A percentile compares a stretch with the other conserved stretches of the same genome.
These are phyloP conservation scores for Linum usitatissimum DNA, from an alignment of 345 rosid genomes.

Conservation along the genomic window DNA sequence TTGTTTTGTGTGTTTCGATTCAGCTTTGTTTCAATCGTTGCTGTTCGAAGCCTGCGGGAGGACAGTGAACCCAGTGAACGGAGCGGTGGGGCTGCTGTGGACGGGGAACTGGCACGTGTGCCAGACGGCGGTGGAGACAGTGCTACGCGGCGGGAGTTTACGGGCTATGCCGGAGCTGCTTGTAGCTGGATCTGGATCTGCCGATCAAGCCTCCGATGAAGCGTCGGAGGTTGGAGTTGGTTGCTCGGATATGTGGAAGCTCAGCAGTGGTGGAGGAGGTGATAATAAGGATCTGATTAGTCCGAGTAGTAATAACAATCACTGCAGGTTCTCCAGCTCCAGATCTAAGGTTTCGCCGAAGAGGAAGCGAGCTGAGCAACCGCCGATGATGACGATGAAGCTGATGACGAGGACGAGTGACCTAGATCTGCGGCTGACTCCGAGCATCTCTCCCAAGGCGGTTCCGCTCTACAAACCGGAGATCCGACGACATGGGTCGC, in stretches of 20 bases:
- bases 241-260: conserved; percentile 43
- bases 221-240: conserved; percentile 47
- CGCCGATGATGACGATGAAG: conserved; percentile 11
- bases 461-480: conserved; percentile 18
- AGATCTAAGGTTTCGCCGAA: conserved; percentile 49
- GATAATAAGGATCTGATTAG: conserved; percentile 12
- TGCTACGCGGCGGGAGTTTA: conserved; percentile 66
- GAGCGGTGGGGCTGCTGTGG: conserved; percentile 89
- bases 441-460: conserved; percentile 22
- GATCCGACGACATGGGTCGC: conserved; percentile 40
- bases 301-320: conserved; percentile 24
- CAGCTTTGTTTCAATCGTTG: conserved; percentile 84
- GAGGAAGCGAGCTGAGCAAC: conserved; percentile 36
- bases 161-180: conserved; percentile 60
- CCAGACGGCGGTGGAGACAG: conserved; percentile 85
- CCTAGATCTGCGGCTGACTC: conserved; percentile 57
- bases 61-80: conserved; percentile 92
- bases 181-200: conserved; percentile 20
- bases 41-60: conserved; percentile 90
- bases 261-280: neutral
- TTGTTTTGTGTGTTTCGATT: neutral
- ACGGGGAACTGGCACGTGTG: conserved; percentile 85
- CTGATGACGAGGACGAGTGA: conserved; percentile 24
- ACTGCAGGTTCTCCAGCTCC: conserved; percentile 53
- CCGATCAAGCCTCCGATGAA: conserved; percentile 38